These are phyloP conservation scores for Plasmodium ovale DNA, from an alignment of 169 alveolate species.

Conservation along the genomic window DNA sequence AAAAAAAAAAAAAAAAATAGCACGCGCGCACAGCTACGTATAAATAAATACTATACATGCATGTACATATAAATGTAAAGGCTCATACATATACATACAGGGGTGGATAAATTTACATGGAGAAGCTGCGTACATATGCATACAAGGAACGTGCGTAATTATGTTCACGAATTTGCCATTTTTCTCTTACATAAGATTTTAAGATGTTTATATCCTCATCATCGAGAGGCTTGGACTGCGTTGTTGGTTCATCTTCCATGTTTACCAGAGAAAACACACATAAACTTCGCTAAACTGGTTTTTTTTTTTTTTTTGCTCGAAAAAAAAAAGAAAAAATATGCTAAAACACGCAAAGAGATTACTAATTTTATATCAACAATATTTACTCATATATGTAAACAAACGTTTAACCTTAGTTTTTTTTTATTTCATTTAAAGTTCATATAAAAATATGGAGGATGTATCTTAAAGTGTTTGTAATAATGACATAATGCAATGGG, in stretches of 20 bases:
- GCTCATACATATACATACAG: not conserved
- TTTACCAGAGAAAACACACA: conserved; percentile 10
- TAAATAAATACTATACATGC: no score
- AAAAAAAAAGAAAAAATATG: not conserved
- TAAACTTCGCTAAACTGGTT: not conserved
- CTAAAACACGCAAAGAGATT: no score
- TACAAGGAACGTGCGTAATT: not conserved
- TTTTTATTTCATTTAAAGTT: no score
- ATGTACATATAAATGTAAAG: no score
- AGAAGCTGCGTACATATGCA: not conserved
- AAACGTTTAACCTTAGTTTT: no score
- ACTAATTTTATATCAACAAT: no score
- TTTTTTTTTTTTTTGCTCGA: not conserved
- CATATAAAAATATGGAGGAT: no score
- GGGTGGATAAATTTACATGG: not conserved
- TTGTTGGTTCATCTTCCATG: conserved; percentile 56
- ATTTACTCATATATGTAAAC: no score
- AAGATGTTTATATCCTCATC: conserved; percentile 78
- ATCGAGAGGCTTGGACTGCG: conserved; percentile 75
- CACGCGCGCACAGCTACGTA: no score
- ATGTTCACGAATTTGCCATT: not conserved
- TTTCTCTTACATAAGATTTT: conserved; percentile 66
- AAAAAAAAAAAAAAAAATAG: no score
- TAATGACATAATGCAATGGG: no score
- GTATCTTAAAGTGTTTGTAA: no score